phyloP scores from a whole-genome alignment of 331 rosid species.

The Arachis monticola region DNA sequence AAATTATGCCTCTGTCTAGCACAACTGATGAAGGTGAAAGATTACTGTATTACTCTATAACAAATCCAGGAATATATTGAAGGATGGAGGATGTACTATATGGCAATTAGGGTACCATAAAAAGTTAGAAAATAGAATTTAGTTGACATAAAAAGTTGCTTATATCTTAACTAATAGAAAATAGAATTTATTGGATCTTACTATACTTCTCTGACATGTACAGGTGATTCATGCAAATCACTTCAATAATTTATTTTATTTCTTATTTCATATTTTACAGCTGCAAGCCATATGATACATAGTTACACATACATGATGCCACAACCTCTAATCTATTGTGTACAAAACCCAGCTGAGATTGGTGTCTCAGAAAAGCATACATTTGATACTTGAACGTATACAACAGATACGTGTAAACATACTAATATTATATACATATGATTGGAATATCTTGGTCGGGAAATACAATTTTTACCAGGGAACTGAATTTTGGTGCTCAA shows the following conservation, averaged over 20 bases:
- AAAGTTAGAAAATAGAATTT: too few relatives aligned
- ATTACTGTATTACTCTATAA: too few relatives aligned
- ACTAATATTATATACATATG: conserved; percentile 36
- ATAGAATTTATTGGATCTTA: too few relatives aligned
- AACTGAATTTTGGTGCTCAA: conserved; percentile 43
- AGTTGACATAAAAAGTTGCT: too few relatives aligned
- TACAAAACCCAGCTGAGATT: neutral
- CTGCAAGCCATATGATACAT: conserved; percentile 34
- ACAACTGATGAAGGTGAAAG: too few relatives aligned
- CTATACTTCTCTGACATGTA: neutral
- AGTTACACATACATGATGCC: conserved; percentile 1
- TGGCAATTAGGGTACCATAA: too few relatives aligned
- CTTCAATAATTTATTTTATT: conserved; percentile 17
- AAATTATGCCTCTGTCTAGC: too few relatives aligned
- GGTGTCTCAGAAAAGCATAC: conserved; percentile 27
- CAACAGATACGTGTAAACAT: conserved; percentile 27
- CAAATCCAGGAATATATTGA: too few relatives aligned
- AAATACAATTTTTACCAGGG: conserved; percentile 14
- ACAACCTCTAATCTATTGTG: conserved; percentile 8
- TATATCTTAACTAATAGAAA: too few relatives aligned
- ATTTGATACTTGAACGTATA: conserved; percentile 33
- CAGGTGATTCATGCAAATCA: conserved; percentile 15
- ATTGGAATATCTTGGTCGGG: conserved; percentile 43
- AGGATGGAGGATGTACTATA: too few relatives aligned
- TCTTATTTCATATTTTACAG: conserved; percentile 40